phyloP scores from a whole-genome alignment of 305 asterid genomes.

The Petunia hybrid region DNA sequence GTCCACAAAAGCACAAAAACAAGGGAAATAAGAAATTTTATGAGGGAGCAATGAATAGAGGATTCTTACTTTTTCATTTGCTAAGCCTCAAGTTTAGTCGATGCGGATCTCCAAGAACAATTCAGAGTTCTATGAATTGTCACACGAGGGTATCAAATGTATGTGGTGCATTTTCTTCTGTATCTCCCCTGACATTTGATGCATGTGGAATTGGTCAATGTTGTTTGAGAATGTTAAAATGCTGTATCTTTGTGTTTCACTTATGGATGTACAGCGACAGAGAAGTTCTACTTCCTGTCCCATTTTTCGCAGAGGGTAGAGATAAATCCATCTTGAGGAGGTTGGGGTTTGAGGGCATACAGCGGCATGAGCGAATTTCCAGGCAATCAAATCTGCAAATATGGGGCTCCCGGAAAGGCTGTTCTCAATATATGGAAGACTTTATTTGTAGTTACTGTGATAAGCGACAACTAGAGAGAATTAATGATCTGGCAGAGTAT shows the following conservation, averaged over 20 bases:
- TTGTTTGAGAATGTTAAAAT: neutral
- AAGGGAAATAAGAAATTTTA: neutral
- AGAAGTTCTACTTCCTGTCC: neutral
- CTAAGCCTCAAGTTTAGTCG: neutral
- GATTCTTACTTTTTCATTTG: neutral
- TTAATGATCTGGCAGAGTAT: conserved; percentile 5
- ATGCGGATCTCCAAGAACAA: conserved; percentile 2
- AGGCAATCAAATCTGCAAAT: conserved; percentile 9
- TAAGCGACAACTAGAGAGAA: neutral
- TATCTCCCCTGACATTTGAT: neutral
- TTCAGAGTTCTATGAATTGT: neutral
- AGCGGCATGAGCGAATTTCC: neutral
- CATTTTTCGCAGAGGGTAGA: neutral
- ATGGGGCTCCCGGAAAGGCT: neutral
- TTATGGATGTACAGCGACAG: neutral
- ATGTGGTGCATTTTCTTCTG: conserved; percentile 22
- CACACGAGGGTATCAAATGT: neutral
- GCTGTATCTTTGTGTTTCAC: neutral
- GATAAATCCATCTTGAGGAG: neutral
- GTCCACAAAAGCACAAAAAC: neutral
- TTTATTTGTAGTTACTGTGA: neutral
- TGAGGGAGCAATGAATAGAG: neutral
- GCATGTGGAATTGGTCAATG: conserved; percentile 10
- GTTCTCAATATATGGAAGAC: neutral
- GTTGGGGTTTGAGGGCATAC: conserved; percentile 6